phyloP scores from a whole-genome alignment of 768 basidiomycete genomes.

The Pisolithus orientalis region DNA sequence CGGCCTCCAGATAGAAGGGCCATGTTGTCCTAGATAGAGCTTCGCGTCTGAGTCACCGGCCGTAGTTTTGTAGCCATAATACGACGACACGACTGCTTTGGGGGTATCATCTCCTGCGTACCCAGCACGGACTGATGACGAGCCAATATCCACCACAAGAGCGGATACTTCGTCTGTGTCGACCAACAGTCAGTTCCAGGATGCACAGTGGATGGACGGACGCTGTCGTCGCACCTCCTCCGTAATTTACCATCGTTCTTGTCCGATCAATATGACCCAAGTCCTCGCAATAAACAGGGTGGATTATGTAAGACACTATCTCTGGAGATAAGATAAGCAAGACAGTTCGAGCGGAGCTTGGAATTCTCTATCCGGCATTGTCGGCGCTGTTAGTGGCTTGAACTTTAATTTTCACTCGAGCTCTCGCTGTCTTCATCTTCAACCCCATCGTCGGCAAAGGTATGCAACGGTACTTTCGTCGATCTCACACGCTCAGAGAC shows the following conservation, averaged over 20 bases:
- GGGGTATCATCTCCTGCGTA: slow-evolving; percentile 98
- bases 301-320: no score
- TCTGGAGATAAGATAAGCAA: no score
- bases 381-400: no score
- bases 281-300: no score
- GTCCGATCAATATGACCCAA: no score
- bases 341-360: no score
- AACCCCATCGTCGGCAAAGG: no score
- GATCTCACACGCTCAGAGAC: no score
- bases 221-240: slow-evolving; percentile 56
- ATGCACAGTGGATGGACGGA: background rate
- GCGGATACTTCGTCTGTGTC: slow-evolving; percentile 90
- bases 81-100: slow-evolving; percentile 84
- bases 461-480: no score
- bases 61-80: slow-evolving; percentile 68
- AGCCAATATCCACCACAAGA: slow-evolving; percentile 90
- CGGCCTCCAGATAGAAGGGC: slow-evolving; percentile 86
- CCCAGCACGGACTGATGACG: slow-evolving; percentile 85
- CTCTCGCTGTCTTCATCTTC: no score
- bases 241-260: slow-evolving; percentile 69
- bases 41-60: slow-evolving; percentile 37
- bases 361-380: no score
- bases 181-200: slow-evolving; percentile 1
- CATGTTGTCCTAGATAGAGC: slow-evolving; percentile 80
- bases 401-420: no score